Evolutionary conservation across 2,329 filamentous ascomycete species (phyloP).

Genomic region (Fusarium liriodendri): DNA sequence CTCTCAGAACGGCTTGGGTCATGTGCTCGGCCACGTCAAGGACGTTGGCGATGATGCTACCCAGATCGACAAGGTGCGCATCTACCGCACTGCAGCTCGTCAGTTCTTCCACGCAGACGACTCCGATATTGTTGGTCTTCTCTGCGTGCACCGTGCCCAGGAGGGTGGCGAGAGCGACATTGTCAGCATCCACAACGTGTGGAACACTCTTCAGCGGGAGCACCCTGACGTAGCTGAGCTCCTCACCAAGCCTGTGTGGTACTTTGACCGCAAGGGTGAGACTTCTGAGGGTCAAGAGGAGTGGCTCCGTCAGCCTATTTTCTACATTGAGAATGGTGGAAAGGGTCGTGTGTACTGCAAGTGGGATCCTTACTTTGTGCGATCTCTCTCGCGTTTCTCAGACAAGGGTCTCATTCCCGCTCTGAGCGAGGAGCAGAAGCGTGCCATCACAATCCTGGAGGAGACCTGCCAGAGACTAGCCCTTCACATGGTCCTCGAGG

Average conservation of each 20-base stretch:
- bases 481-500: constrained; percentile 87
- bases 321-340: constrained; percentile 79
- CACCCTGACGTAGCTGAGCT: constrained; percentile 82
- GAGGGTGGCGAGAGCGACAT: constrained; percentile 89
- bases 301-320: constrained; percentile 77
- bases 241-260: constrained; percentile 84
- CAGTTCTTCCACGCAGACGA: constrained; percentile 76
- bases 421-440: constrained; percentile 74
- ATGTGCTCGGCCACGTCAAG: constrained; percentile 90
- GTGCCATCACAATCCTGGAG: constrained; percentile 72
- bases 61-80: constrained; percentile 87
- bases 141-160: constrained; percentile 81
- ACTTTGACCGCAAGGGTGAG: constrained; percentile 93
- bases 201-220: constrained; percentile 81
- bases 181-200: constrained; percentile 81
- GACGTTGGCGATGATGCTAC: constrained; percentile 84
- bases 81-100: constrained; percentile 85
- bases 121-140: constrained; percentile 82
- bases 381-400: constrained; percentile 79
- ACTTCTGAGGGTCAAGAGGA: constrained; percentile 78
- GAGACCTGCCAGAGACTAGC: constrained; percentile 77
- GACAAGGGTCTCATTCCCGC: constrained; percentile 78
- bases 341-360: constrained; percentile 70
- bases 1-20: constrained; percentile 85
- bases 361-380: constrained; percentile 91